These are phyloP conservation scores for Bullera alba DNA, from an alignment of 768 basidiomycete species.

Conservation along the genomic window DNA sequence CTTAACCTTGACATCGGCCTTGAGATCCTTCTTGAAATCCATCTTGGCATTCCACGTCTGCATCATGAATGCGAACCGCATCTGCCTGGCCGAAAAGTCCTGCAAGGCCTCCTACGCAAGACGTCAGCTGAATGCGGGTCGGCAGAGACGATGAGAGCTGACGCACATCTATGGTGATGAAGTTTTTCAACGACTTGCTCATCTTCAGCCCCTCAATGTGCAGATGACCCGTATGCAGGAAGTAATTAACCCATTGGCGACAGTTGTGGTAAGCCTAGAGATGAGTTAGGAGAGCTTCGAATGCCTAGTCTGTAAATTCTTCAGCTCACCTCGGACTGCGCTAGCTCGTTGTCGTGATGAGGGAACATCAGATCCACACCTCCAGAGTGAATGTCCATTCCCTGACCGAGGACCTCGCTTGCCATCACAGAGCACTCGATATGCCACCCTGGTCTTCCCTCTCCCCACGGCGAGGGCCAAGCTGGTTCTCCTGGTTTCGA, in stretches of 20 bases:
- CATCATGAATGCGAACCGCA: slow-evolving; percentile 82
- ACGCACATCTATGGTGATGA: slow-evolving; percentile 71
- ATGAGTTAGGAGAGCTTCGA: neutral
- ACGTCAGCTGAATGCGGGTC: neutral
- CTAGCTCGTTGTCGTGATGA: slow-evolving; percentile 98
- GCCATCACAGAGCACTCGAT: slow-evolving; percentile 99
- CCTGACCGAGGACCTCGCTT: slow-evolving; percentile 74
- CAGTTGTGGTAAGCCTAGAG: slow-evolving; percentile 85
- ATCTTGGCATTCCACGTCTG: slow-evolving; percentile 88
- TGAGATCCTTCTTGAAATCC: slow-evolving; percentile 83
- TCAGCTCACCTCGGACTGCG: slow-evolving; percentile 75
- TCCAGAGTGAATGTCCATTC: slow-evolving; percentile 96
- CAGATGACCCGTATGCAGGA: slow-evolving; percentile 94
- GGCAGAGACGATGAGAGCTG: slow-evolving; percentile 5
- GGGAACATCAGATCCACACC: slow-evolving; percentile 97
- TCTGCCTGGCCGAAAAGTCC: slow-evolving; percentile 74
- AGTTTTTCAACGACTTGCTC: slow-evolving; percentile 98
- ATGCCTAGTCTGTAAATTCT: neutral
- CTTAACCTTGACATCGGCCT: slow-evolving; percentile 75
- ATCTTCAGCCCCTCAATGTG: slow-evolving; percentile 98
- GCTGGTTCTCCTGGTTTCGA: slow-evolving; percentile 93
- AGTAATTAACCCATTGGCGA: slow-evolving; percentile 94
- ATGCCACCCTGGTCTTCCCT: slow-evolving; percentile 96
- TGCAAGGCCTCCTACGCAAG: slow-evolving; percentile 68
- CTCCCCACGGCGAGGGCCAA: slow-evolving; percentile 95